Conservation (phyloP, 805 yeast genomes). For the Candida orba region DNA sequence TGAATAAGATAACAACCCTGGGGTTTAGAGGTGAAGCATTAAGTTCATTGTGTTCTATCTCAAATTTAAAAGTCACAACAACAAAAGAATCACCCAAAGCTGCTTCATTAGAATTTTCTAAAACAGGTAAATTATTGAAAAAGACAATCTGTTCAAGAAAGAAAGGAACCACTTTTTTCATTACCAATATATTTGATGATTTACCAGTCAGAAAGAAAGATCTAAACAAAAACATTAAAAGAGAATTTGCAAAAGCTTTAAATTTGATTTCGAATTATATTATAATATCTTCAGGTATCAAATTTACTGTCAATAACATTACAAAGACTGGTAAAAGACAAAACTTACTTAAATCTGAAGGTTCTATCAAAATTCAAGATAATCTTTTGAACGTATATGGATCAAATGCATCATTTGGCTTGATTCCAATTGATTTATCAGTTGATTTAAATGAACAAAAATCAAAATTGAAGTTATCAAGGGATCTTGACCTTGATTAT, state of each 20-base stretch:
- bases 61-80: constrained; percentile 43
- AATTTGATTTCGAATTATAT: constrained; percentile 54
- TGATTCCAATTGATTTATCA: constrained; percentile 41
- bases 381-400: constrained; percentile 71
- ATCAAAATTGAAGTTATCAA: constrained; percentile 10
- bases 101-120: constrained; percentile 43
- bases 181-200: constrained; percentile 53
- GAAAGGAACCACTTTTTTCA: constrained; percentile 60
- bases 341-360: constrained; percentile 52
- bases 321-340: constrained; percentile 41
- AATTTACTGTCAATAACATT: constrained; percentile 54
- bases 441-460: constrained; percentile 29
- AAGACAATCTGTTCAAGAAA: constrained; percentile 41
- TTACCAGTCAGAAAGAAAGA: constrained; percentile 82
- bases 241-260: constrained; percentile 69
- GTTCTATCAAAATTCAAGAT: constrained; percentile 38
- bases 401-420: constrained; percentile 49
- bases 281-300: constrained; percentile 52
- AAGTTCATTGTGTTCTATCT: constrained; percentile 57
- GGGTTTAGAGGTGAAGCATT: constrained; percentile 84
- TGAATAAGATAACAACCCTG: constrained; percentile 42
- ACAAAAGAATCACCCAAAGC: constrained; percentile 51
- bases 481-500: constrained; percentile 21
- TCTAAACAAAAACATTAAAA: constrained; percentile 54
- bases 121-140: constrained; percentile 43